These are phyloP conservation scores for Juglanconis sp. DNA, from an alignment of 2,329 filamentous ascomycete genomes.

Conservation along the genomic window DNA sequence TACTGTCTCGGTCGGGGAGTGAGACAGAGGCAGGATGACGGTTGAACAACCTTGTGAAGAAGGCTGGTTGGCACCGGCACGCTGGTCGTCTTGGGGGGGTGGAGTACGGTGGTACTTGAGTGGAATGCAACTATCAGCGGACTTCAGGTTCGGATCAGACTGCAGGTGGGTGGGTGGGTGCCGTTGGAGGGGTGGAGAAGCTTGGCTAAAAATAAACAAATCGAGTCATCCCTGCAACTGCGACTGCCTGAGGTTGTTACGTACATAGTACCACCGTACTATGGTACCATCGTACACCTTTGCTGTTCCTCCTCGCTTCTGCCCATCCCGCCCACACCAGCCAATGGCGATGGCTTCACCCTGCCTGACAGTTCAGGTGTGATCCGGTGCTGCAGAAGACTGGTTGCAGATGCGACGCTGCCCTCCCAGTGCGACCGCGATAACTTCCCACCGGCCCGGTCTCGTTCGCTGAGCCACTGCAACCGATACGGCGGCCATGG, in stretches of 20 bases:
- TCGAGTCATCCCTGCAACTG: slow-evolving; percentile 1
- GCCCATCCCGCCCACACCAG: background rate
- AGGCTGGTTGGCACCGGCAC: too few relatives aligned
- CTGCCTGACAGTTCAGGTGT: slow-evolving; percentile 11
- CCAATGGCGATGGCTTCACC: slow-evolving; percentile 8
- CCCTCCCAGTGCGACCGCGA: background rate
- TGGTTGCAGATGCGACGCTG: background rate
- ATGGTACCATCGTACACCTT: background rate
- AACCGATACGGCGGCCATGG: background rate
- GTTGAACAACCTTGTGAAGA: too few relatives aligned
- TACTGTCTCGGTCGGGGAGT: too few relatives aligned
- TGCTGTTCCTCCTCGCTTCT: background rate
- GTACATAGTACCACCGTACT: too few relatives aligned
- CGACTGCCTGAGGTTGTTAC: too few relatives aligned
- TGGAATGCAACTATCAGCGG: too few relatives aligned
- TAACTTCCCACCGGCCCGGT: background rate
- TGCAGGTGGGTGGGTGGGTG: background rate
- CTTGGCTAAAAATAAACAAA: slow-evolving; percentile 11
- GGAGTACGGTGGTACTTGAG: background rate
- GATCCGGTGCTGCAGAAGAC: background rate
- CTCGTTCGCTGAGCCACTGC: background rate
- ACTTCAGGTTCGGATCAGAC: too few relatives aligned
- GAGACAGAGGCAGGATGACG: too few relatives aligned
- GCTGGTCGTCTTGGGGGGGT: background rate
- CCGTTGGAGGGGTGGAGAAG: background rate